Conservation (phyloP, 441 rosid genomes). For the Breynia disticha region DNA sequence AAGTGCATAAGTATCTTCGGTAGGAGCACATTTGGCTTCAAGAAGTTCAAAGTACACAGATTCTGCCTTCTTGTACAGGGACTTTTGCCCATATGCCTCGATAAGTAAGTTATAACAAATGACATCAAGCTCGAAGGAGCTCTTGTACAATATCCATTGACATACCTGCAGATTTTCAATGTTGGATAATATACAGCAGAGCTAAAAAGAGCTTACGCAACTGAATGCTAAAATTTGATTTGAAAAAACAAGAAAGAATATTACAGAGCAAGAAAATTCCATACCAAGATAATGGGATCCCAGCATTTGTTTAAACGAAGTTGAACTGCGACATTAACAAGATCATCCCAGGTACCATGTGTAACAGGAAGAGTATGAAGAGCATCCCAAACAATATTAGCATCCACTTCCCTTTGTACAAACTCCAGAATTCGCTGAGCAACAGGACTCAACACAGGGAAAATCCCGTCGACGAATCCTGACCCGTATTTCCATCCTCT, state of each 20-base stretch:
- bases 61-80: constrained; percentile 55
- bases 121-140: constrained; percentile 77
- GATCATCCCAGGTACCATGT: constrained; percentile 78
- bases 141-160: constrained; percentile 71
- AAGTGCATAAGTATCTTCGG: constrained; percentile 82
- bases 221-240: neutral
- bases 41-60: constrained; percentile 55
- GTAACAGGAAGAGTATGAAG: constrained; percentile 58
- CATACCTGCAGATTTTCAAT: constrained; percentile 48
- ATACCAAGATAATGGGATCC: constrained; percentile 61
- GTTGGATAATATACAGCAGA: too few species aligned
- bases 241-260: neutral
- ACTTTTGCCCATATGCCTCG: constrained; percentile 70
- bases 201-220: neutral
- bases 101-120: constrained; percentile 80
- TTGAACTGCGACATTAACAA: constrained; percentile 66
- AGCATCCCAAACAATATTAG: constrained; percentile 34
- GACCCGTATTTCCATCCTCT: constrained; percentile 94
- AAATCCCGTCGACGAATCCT: constrained; percentile 85
- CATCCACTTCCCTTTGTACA: constrained; percentile 40
- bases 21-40: constrained; percentile 70
- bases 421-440: constrained; percentile 63
- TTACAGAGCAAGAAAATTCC: neutral
- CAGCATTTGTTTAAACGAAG: constrained; percentile 72
- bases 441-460: constrained; percentile 70